A percentile compares a stretch with the other conserved stretches of the same genome.
These are phyloP conservation scores for Russula ochroleuca DNA, from an alignment of 768 basidiomycete genomes.

Conservation along the genomic window DNA sequence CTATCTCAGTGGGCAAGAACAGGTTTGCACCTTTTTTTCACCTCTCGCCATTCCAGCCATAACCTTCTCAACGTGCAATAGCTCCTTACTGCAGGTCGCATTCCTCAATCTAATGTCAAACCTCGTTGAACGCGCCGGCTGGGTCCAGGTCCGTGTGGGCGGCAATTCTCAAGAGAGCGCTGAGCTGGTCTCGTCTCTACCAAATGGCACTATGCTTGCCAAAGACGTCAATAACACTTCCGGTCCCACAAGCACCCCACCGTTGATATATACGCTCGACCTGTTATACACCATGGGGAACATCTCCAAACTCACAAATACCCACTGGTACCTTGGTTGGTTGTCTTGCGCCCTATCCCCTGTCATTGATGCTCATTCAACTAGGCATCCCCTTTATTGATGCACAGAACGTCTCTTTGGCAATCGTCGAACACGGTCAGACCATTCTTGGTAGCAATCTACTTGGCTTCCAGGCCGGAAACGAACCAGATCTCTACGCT, in stretches of 20 bases:
- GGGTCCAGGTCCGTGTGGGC: conserved; percentile 61
- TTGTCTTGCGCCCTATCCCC: neutral
- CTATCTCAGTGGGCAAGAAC: conserved; percentile 47
- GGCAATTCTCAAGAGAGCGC: conserved; percentile 77
- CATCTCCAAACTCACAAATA: conserved; percentile 53
- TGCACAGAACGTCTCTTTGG: conserved; percentile 46
- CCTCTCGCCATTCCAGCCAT: no score
- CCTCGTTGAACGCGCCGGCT: conserved; percentile 57
- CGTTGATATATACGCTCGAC: conserved; percentile 59
- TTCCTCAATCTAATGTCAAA: conserved; percentile 79
- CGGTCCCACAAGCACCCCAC: conserved; percentile 62
- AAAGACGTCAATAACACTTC: conserved; percentile 40
- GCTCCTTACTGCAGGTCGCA: conserved; percentile 50
- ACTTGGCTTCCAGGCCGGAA: conserved; percentile 64
- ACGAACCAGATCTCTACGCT: conserved; percentile 76
- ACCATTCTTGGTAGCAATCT: conserved; percentile 58
- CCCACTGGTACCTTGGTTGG: conserved; percentile 61
- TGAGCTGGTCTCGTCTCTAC: conserved; percentile 45
- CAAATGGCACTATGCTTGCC: conserved; percentile 48
- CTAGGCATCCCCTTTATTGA: conserved; percentile 62
- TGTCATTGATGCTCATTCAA: neutral
- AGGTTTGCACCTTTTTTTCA: conserved; percentile 1
- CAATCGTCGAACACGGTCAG: conserved; percentile 55
- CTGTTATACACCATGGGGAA: conserved; percentile 62
- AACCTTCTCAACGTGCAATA: conserved; percentile 26